Percentiles rank a stretch among this genome's conserved stretches.
These are phyloP conservation scores for Escovopsis sp. DNA, from an alignment of 2,329 filamentous ascomycete genomes.

Conservation along the genomic window DNA sequence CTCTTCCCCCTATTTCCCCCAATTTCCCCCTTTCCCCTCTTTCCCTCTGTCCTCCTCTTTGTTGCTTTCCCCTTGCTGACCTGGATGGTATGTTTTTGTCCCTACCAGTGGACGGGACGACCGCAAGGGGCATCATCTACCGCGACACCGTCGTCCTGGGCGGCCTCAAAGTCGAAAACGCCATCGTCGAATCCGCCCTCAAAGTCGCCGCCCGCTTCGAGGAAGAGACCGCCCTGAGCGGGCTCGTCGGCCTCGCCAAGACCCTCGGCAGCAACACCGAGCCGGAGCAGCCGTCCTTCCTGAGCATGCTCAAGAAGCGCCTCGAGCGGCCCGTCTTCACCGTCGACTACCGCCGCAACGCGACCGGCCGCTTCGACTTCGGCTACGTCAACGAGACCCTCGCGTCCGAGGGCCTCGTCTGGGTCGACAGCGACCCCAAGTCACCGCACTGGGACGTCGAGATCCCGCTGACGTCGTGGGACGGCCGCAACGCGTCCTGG, in stretches of 20 bases:
- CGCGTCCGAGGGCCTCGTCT: slow-evolving; percentile 26
- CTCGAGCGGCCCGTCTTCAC: slow-evolving; percentile 30
- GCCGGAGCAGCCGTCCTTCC: slow-evolving; percentile 27
- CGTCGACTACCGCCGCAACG: slow-evolving; percentile 32
- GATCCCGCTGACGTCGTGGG: slow-evolving; percentile 32
- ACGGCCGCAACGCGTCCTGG: slow-evolving; percentile 33
- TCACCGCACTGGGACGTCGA: slow-evolving; percentile 25
- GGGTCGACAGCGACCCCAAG: slow-evolving; percentile 19
- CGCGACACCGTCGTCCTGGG: slow-evolving; percentile 33
- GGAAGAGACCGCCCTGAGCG: slow-evolving; percentile 26
- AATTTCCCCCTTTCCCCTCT: no score
- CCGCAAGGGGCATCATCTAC: slow-evolving; percentile 32
- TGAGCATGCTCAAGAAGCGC: slow-evolving; percentile 26
- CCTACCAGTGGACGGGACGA: slow-evolving; percentile 26
- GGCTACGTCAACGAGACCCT: slow-evolving; percentile 28
- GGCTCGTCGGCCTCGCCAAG: slow-evolving; percentile 37
- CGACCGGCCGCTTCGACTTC: slow-evolving; percentile 34
- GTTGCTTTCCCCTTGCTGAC: no score
- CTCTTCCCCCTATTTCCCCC: no score
- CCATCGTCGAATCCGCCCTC: slow-evolving; percentile 34
- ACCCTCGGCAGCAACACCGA: slow-evolving; percentile 27
- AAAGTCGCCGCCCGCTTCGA: slow-evolving; percentile 28
- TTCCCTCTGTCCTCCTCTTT: no score
- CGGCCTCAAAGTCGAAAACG: slow-evolving; percentile 25
- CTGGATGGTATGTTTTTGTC: not conserved